Evolutionary conservation across 768 basidiomycete species (phyloP).

Genomic region (Amanita rubescens): DNA sequence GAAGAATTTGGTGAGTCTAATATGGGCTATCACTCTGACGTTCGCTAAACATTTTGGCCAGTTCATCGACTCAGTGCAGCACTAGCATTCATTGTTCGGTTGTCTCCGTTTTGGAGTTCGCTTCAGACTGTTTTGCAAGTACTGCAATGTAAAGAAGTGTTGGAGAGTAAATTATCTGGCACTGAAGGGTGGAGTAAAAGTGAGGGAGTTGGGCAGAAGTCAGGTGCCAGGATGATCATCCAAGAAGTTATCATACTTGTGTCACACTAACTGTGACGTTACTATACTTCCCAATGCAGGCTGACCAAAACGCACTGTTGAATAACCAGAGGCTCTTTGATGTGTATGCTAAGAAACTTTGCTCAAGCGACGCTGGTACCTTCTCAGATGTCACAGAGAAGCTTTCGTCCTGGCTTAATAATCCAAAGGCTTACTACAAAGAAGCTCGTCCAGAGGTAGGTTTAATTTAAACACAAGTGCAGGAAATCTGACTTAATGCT

Average conservation of each 20-base stretch:
- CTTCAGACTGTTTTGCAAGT: slow-evolving; percentile 59
- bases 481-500: background rate
- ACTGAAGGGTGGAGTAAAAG: slow-evolving; percentile 41
- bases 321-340: slow-evolving; percentile 35
- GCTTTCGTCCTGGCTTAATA: slow-evolving; percentile 37
- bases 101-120: slow-evolving; percentile 61
- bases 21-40: background rate
- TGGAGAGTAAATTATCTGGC: slow-evolving; percentile 50
- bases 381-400: slow-evolving; percentile 26
- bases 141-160: slow-evolving; percentile 47
- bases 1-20: slow-evolving; percentile 71
- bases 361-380: slow-evolving; percentile 17
- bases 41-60: slow-evolving; percentile 17
- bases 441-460: slow-evolving; percentile 41
- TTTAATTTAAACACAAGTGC: background rate
- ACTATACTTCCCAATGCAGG: too few relatives aligned
- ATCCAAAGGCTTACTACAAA: slow-evolving; percentile 45
- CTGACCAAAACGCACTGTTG: background rate
- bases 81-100: slow-evolving; percentile 65
- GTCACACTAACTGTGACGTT: background rate
- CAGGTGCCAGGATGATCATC: slow-evolving; percentile 58
- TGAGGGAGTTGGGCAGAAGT: slow-evolving; percentile 34
- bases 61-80: slow-evolving; percentile 81
- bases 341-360: slow-evolving; percentile 26
- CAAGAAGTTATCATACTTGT: slow-evolving; percentile 47